These are phyloP conservation scores for Rhizopus stolonifer DNA, from an alignment of 371 early-diverging fungal species.

Conservation along the genomic window DNA sequence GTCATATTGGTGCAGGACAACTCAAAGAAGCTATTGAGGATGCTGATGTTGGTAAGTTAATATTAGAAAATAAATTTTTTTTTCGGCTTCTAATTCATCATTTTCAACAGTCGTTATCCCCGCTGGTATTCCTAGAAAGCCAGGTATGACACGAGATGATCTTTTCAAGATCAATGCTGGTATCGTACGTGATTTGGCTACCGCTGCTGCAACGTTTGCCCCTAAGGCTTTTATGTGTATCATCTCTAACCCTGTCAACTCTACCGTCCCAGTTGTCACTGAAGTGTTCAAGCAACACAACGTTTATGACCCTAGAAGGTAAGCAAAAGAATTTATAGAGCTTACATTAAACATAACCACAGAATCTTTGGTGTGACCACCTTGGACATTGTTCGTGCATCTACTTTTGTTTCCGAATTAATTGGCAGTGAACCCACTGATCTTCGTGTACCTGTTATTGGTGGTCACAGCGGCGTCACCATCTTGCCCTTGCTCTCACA, in stretches of 20 bases:
- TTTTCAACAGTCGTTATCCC: slow-evolving; percentile 85
- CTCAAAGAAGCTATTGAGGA: slow-evolving; percentile 51
- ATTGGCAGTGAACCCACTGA: slow-evolving; percentile 51
- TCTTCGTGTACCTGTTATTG: slow-evolving; percentile 79
- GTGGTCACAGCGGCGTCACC: slow-evolving; percentile 92
- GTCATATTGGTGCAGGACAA: slow-evolving; percentile 41
- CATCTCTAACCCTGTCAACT: slow-evolving; percentile 99
- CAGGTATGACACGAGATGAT: slow-evolving; percentile 99
- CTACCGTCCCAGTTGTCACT: slow-evolving; percentile 97
- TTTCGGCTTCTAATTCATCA: not conserved
- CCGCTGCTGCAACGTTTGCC: slow-evolving; percentile 63
- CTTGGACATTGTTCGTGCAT: slow-evolving; percentile 87
- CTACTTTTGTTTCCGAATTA: slow-evolving; percentile 74
- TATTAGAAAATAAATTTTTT: not conserved
- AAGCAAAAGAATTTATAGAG: slow-evolving; percentile 7
- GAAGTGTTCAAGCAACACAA: slow-evolving; percentile 91
- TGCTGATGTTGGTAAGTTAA: slow-evolving; percentile 40
- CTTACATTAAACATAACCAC: not conserved
- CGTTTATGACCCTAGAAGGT: slow-evolving; percentile 87
- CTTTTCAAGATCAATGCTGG: slow-evolving; percentile 97
- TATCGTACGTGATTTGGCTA: slow-evolving; percentile 89
- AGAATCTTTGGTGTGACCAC: slow-evolving; percentile 91
- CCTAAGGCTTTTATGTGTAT: slow-evolving; percentile 95
- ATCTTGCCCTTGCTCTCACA: slow-evolving; percentile 82
- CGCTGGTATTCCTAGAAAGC: slow-evolving; percentile 99